These are phyloP conservation scores for Globisporangium ultimum DNA, from an alignment of 352 stramenopile species.

Conservation along the genomic window DNA sequence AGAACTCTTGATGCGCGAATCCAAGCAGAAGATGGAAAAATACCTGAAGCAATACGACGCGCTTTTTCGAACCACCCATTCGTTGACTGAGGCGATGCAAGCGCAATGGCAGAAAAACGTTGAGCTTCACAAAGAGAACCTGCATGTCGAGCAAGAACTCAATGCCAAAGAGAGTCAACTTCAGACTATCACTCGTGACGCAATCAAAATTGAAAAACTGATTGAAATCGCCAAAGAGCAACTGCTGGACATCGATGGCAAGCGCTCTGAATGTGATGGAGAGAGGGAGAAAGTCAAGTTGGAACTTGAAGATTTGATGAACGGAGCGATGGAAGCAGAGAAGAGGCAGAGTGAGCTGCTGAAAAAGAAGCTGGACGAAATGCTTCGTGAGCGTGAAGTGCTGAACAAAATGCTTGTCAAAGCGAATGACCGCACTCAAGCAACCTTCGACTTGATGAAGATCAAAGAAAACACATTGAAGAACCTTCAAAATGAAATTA, in stretches of 20 bases:
- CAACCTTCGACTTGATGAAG: constrained; percentile 89
- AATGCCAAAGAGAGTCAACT: constrained; percentile 47
- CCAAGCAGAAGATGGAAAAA: constrained; percentile 87
- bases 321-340: constrained; percentile 54
- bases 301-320: constrained; percentile 64
- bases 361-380: constrained; percentile 78
- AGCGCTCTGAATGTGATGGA: constrained; percentile 48
- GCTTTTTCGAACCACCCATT: constrained; percentile 77
- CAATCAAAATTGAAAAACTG: constrained; percentile 69
- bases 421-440: constrained; percentile 72
- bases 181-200: constrained; percentile 49
- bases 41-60: constrained; percentile 86
- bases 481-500: constrained; percentile 90
- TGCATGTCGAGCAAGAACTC: constrained; percentile 59
- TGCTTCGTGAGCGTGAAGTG: constrained; percentile 73
- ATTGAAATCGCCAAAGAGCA: constrained; percentile 73
- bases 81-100: constrained; percentile 77
- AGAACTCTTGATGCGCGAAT: constrained; percentile 70
- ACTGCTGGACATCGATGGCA: constrained; percentile 60
- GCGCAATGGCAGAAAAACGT: constrained; percentile 82
- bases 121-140: constrained; percentile 74
- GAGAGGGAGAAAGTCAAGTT: constrained; percentile 67
- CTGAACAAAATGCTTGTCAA: constrained; percentile 88
- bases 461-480: constrained; percentile 90
- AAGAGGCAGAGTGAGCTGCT: constrained; percentile 71